Conservation (phyloP, 2,329 filamentous ascomycete species). For the Zymoseptoria ardabiliae region DNA sequence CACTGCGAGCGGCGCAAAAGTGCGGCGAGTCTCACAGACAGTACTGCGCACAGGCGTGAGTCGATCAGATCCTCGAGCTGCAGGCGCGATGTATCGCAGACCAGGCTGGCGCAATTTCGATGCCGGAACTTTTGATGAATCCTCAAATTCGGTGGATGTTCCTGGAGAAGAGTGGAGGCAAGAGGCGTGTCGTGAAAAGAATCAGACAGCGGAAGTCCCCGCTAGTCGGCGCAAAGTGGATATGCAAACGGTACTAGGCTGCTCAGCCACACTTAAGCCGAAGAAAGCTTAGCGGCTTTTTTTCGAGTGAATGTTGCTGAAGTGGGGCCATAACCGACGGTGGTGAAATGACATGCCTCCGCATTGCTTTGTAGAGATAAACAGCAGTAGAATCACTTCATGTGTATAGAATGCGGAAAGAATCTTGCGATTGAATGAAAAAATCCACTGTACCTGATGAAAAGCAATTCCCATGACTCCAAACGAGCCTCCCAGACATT, state of each 20-base stretch:
- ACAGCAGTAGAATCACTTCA: too few relatives aligned
- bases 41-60: too few relatives aligned
- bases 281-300: not conserved
- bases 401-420: too few relatives aligned
- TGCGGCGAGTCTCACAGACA: too few relatives aligned
- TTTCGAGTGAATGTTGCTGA: not conserved
- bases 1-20: too few relatives aligned
- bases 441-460: too few relatives aligned
- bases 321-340: not conserved
- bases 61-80: too few relatives aligned
- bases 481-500: too few relatives aligned
- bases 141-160: not conserved
- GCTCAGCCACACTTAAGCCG: not conserved
- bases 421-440: too few relatives aligned
- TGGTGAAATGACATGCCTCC: not conserved
- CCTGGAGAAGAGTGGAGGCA: not conserved
- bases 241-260: not conserved
- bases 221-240: not conserved
- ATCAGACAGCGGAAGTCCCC: not conserved
- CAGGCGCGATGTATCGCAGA: not conserved
- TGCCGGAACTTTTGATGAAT: not conserved
- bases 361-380: too few relatives aligned
- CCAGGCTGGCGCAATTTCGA: not conserved
- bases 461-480: too few relatives aligned
- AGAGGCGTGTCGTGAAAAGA: not conserved